phyloP scores from a whole-genome alignment of 805 yeast genomes.

The Spathaspora sp. region DNA sequence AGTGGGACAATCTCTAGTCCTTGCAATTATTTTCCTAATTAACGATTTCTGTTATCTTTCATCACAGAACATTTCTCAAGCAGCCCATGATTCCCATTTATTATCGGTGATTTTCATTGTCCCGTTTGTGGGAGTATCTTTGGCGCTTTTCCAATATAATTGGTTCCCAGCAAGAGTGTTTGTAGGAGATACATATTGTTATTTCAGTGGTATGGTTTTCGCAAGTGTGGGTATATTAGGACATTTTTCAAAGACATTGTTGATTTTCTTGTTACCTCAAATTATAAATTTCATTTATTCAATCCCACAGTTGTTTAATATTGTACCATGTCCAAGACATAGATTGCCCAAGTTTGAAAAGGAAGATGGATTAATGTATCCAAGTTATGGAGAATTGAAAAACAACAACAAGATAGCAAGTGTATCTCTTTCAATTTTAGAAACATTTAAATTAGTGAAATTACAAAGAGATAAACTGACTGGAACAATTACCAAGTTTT shows the following conservation, averaged over 20 bases:
- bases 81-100: conserved; percentile 76
- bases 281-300: conserved; percentile 86
- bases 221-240: conserved; percentile 96
- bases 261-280: conserved; percentile 86
- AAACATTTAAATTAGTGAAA: conserved; percentile 46
- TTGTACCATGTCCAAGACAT: conserved; percentile 95
- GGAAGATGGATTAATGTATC: conserved; percentile 68
- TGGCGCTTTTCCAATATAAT: conserved; percentile 72
- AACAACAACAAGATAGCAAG: conserved; percentile 17
- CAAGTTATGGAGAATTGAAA: conserved; percentile 42
- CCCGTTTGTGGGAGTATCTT: conserved; percentile 83
- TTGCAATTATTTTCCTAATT: conserved; percentile 64
- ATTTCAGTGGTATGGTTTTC: conserved; percentile 97
- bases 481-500: conserved; percentile 40
- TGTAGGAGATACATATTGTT: conserved; percentile 98
- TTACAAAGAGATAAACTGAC: conserved; percentile 18
- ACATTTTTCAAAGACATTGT: conserved; percentile 89
- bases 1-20: conserved; percentile 87
- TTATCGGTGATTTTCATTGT: conserved; percentile 74
- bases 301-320: conserved; percentile 82
- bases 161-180: conserved; percentile 91
- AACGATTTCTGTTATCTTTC: conserved; percentile 75
- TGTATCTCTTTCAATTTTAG: conserved; percentile 31
- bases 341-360: conserved; percentile 77
- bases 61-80: conserved; percentile 33